Percentiles rank a stretch among this genome's conserved stretches.
Conservation (phyloP, 768 basidiomycete species). For the Termitomyces titanicus region DNA sequence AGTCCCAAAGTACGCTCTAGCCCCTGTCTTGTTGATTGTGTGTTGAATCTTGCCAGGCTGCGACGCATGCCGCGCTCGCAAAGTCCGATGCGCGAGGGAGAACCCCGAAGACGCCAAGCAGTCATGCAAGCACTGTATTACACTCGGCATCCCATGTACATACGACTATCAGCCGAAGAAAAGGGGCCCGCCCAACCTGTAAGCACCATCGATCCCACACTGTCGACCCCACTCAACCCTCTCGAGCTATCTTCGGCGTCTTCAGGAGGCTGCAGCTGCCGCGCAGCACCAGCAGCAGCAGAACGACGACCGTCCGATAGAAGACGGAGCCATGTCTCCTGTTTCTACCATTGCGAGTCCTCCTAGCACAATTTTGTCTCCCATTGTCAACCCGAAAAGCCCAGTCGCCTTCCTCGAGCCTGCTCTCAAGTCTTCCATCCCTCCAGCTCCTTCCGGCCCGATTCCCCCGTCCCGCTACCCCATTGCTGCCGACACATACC, state of each 20-base stretch:
- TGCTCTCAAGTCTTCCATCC: slow-evolving; percentile 32
- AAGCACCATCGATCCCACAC: slow-evolving; percentile 22
- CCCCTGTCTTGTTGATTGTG: not conserved
- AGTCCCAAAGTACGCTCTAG: slow-evolving; percentile 64
- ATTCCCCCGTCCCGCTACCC: slow-evolving; percentile 69
- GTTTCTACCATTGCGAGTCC: slow-evolving; percentile 48
- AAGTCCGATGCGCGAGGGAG: slow-evolving; percentile 81
- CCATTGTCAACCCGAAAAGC: slow-evolving; percentile 39
- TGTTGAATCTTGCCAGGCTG: slow-evolving; percentile 50
- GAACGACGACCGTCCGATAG: slow-evolving; percentile 25
- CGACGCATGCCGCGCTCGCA: slow-evolving; percentile 83
- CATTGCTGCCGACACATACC: slow-evolving; percentile 66
- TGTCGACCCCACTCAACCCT: slow-evolving; percentile 4
- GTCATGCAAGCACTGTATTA: slow-evolving; percentile 84
- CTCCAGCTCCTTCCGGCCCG: slow-evolving; percentile 37
- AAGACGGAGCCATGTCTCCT: slow-evolving; percentile 42
- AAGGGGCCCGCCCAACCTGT: slow-evolving; percentile 90
- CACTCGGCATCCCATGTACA: slow-evolving; percentile 79
- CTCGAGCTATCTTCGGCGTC: slow-evolving; percentile 67
- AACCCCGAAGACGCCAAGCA: slow-evolving; percentile 73
- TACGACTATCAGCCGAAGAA: slow-evolving; percentile 95
- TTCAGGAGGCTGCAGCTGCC: slow-evolving; percentile 74
- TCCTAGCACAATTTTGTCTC: slow-evolving; percentile 42
- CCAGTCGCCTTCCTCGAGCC: slow-evolving; percentile 54
- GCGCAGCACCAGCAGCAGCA: slow-evolving; percentile 36